Conservation (phyloP, 228 moss, liverwort and hornwort genomes). For the Sphagnum magellanicum region DNA sequence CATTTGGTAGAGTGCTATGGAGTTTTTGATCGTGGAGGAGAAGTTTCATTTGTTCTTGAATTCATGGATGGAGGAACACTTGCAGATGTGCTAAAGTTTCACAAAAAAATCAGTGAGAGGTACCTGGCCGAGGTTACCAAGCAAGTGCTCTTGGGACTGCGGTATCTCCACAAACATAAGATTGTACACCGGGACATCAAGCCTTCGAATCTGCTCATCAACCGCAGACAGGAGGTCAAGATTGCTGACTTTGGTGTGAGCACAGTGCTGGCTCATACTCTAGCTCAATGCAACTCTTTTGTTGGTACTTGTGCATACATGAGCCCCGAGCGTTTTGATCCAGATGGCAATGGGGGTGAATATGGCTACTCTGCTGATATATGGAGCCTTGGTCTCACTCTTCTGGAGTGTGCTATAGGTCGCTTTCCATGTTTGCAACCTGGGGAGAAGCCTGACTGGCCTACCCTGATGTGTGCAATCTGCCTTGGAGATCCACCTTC, state of each 20-base stretch:
- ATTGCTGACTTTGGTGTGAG: constrained; percentile 97
- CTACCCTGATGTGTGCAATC: constrained; percentile 83
- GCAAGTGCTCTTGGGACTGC: constrained; percentile 74
- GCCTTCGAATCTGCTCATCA: constrained; percentile 85
- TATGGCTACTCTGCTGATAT: constrained; percentile 93
- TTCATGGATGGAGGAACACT: constrained; percentile 92
- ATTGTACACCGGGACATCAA: constrained; percentile 95
- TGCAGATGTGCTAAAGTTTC: constrained; percentile 69
- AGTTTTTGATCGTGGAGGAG: constrained; percentile 74
- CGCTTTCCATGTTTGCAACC: constrained; percentile 85
- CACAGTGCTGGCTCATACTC: constrained; percentile 84
- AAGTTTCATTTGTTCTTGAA: constrained; percentile 86
- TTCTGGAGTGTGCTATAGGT: constrained; percentile 86
- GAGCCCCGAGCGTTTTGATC: constrained; percentile 95
- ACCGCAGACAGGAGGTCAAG: constrained; percentile 86
- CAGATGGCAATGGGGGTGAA: constrained; percentile 82
- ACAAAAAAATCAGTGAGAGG: constrained; percentile 72
- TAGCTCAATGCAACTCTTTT: constrained; percentile 96
- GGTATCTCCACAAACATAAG: constrained; percentile 83
- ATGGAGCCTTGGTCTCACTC: constrained; percentile 92
- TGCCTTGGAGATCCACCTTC: constrained; percentile 87
- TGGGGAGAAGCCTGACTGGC: constrained; percentile 89
- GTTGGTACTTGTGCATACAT: constrained; percentile 98
- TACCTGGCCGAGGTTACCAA: constrained; percentile 78
- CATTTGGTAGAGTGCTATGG: constrained; percentile 91